A percentile compares a stretch with the other conserved stretches of the same genome.
Conservation (phyloP, 176 grass and related monocot species). For the Echinochloa phyllopogon region DNA sequence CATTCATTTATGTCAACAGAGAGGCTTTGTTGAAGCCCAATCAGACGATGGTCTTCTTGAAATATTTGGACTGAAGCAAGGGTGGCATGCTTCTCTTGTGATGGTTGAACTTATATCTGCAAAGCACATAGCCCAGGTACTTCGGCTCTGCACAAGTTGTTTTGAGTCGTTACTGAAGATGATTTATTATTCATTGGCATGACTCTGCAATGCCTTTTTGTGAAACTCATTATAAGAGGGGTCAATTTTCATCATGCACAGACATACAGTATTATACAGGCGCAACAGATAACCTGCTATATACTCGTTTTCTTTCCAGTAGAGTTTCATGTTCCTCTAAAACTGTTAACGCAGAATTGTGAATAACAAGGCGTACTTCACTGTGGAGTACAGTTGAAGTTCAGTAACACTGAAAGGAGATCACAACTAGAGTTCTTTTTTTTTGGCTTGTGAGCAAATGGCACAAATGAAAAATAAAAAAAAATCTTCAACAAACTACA, state of each 20-base stretch:
- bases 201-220: neutral
- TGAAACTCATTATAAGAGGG: neutral
- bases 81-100: constrained; percentile 98
- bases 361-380: neutral
- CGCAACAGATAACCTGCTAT: constrained; percentile 21
- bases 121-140: constrained; percentile 98
- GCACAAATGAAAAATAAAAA: neutral
- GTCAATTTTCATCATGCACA: neutral
- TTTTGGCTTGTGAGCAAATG: neutral
- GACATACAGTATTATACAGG: neutral
- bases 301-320: neutral
- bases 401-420: neutral
- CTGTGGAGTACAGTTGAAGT: neutral
- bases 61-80: constrained; percentile 99
- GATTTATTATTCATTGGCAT: neutral
- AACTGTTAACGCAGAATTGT: neutral
- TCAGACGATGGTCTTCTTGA: constrained; percentile 94
- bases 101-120: constrained; percentile 99
- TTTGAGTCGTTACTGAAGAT: neutral
- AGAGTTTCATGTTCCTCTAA: neutral
- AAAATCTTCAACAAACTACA: neutral
- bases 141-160: constrained; percentile 3
- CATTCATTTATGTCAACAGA: constrained; percentile 53
- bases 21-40: constrained; percentile 94
- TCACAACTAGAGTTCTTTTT: neutral